Percentiles rank a stretch among this genome's conserved stretches.
Evolutionary conservation across 225 moss, liverwort and hornwort genomes (phyloP).

Genomic region (Polytrichum commune): DNA sequence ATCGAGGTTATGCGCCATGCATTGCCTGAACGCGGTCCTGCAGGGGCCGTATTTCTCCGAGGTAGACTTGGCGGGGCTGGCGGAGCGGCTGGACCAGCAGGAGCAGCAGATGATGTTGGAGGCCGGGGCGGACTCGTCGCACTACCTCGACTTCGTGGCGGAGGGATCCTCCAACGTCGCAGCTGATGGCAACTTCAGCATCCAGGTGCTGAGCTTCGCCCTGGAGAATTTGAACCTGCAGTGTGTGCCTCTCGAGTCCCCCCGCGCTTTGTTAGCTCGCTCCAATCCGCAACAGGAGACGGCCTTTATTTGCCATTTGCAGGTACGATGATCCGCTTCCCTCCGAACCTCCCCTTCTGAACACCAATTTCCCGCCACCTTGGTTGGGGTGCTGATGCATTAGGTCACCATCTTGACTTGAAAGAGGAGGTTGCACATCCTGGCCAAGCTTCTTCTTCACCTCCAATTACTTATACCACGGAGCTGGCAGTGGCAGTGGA

Average conservation of each 20-base stretch:
- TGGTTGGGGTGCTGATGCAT: no score
- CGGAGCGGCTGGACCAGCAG: conserved; percentile 57
- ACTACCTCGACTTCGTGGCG: conserved; percentile 58
- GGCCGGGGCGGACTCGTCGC: conserved; percentile 45
- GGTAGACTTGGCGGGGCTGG: conserved; percentile 60
- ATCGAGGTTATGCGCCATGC: conserved; percentile 58
- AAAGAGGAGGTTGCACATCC: no score
- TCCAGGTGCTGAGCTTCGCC: conserved; percentile 60
- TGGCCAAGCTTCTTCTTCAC: no score
- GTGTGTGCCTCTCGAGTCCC: conserved; percentile 52
- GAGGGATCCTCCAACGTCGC: conserved; percentile 68
- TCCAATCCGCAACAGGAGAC: conserved; percentile 43
- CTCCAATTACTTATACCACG: no score
- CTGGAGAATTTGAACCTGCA: conserved; percentile 62
- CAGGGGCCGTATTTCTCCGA: conserved; percentile 72
- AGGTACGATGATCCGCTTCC: conserved; percentile 16
- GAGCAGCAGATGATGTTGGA: conserved; percentile 73
- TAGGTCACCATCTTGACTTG: no score
- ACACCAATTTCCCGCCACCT: no score
- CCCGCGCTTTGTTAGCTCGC: conserved; percentile 52
- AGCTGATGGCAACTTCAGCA: conserved; percentile 66
- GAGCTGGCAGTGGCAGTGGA: no score
- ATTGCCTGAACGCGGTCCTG: conserved; percentile 62
- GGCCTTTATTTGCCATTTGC: conserved; percentile 65
- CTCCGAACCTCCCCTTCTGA: no score